Percentiles rank a stretch among this genome's conserved stretches.
These are phyloP conservation scores for Neobulgaria alba DNA, from an alignment of 2,329 filamentous ascomycete species.

Conservation along the genomic window DNA sequence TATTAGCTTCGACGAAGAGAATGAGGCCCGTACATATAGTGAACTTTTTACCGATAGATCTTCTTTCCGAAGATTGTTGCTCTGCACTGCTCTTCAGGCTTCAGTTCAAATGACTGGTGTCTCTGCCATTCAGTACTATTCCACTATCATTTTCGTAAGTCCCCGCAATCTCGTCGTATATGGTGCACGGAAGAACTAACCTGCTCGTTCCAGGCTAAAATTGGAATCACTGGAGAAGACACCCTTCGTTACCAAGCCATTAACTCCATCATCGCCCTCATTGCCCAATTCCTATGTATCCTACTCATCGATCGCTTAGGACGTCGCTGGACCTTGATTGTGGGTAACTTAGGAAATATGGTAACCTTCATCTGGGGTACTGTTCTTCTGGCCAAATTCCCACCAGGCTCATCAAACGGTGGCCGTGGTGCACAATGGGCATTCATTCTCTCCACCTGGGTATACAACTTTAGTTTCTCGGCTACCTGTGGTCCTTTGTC, in stretches of 20 bases:
- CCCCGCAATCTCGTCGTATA: not conserved
- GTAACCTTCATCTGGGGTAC: conserved; percentile 62
- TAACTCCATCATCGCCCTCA: conserved; percentile 59
- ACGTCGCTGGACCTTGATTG: conserved; percentile 60
- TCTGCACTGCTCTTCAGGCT: conserved; percentile 61
- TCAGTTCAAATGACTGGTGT: conserved; percentile 71
- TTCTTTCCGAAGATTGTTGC: conserved; percentile 62
- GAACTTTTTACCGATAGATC: conserved; percentile 60
- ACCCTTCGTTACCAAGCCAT: conserved; percentile 71
- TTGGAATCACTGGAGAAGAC: conserved; percentile 56
- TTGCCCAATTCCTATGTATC: conserved; percentile 62
- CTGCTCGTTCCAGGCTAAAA: conserved; percentile 33
- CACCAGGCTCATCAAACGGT: conserved; percentile 38
- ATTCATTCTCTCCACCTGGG: conserved; percentile 67
- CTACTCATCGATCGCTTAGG: conserved; percentile 59
- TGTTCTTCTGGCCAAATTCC: conserved; percentile 39
- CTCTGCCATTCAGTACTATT: conserved; percentile 68
- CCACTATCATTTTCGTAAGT: conserved; percentile 43
- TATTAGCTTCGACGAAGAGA: conserved; percentile 57
- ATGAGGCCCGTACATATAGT: conserved; percentile 59
- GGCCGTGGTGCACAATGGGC: conserved; percentile 53
- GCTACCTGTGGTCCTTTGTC: conserved; percentile 61
- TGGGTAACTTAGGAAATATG: conserved; percentile 60
- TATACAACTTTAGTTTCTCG: conserved; percentile 71
- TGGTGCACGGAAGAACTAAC: not conserved